Conservation (phyloP, 257 asterid species). For the Thymus quinquecostatus region DNA sequence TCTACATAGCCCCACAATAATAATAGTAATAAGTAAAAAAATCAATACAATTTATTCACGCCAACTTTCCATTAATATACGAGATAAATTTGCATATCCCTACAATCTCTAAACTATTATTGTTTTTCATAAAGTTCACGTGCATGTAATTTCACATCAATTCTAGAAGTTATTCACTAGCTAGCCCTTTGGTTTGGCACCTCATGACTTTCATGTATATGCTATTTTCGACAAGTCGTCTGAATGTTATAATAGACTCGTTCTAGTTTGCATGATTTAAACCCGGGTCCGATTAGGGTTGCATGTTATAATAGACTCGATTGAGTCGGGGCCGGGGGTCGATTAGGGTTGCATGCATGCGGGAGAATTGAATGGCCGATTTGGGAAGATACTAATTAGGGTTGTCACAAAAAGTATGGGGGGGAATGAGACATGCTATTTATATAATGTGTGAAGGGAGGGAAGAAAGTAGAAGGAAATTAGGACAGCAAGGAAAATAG, state of each 20-base stretch:
- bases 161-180: constrained; percentile 16
- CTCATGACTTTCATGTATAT: not conserved
- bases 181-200: constrained; percentile 27
- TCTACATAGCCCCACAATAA: constrained; percentile 36
- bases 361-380: constrained; percentile 33
- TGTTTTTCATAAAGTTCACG: constrained; percentile 19
- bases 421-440: constrained; percentile 21
- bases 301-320: too few species aligned
- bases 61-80: constrained; percentile 29
- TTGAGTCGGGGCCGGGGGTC: too few species aligned
- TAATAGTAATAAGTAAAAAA: constrained; percentile 7
- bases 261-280: too few species aligned
- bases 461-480: constrained; percentile 27
- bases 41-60: constrained; percentile 10
- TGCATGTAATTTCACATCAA: constrained; percentile 22
- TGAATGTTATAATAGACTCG: too few species aligned
- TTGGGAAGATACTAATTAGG: constrained; percentile 24
- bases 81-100: constrained; percentile 22
- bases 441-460: constrained; percentile 23
- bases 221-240: too few species aligned
- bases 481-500: constrained; percentile 32
- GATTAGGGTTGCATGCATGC: constrained; percentile 34
- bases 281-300: too few species aligned
- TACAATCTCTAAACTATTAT: not conserved
- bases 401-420: constrained; percentile 34